Conservation (phyloP, 1,284 basidiomycete genomes). For the Apiotrichum brassicae region DNA sequence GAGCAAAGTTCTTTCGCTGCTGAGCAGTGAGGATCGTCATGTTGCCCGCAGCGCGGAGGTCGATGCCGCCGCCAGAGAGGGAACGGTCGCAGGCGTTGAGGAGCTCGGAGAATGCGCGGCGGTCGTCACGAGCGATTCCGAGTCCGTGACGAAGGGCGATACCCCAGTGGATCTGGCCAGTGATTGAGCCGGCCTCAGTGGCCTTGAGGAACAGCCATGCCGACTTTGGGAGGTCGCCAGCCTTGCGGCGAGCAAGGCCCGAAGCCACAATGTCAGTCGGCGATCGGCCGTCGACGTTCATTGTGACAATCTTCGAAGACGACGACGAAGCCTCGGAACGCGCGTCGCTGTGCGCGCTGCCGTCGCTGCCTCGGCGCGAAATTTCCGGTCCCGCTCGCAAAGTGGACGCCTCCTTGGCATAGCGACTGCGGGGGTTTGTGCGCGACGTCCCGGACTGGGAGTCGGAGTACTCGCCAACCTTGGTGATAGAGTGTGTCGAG, state of each 20-base stretch:
- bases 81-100: slow-evolving; percentile 37
- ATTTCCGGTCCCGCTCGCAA: neutral
- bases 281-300: neutral
- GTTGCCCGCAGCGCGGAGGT: slow-evolving; percentile 27
- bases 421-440: neutral
- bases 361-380: neutral
- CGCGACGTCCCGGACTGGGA: too few species aligned
- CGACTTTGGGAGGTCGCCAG: slow-evolving; percentile 37
- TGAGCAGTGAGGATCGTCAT: slow-evolving; percentile 24
- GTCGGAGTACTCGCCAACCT: too few species aligned
- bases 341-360: neutral
- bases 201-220: slow-evolving; percentile 45
- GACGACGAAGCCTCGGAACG: neutral
- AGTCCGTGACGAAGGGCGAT: slow-evolving; percentile 42
- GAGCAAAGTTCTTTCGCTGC: slow-evolving; percentile 7
- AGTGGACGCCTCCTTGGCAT: neutral
- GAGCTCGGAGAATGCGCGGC: slow-evolving; percentile 37
- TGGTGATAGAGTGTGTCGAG: neutral
- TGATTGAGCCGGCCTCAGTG: slow-evolving; percentile 39
- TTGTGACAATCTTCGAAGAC: neutral
- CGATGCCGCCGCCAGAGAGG: slow-evolving; percentile 24
- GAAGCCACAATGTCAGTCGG: slow-evolving; percentile 23
- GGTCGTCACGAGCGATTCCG: slow-evolving; percentile 41
- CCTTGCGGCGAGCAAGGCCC: slow-evolving; percentile 33
- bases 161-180: slow-evolving; percentile 43